Evolutionary conservation across 1,284 basidiomycete species (phyloP), one percentile per base, ranked within the genome.

Genomic region (Pholiota adiposa): DNA sequence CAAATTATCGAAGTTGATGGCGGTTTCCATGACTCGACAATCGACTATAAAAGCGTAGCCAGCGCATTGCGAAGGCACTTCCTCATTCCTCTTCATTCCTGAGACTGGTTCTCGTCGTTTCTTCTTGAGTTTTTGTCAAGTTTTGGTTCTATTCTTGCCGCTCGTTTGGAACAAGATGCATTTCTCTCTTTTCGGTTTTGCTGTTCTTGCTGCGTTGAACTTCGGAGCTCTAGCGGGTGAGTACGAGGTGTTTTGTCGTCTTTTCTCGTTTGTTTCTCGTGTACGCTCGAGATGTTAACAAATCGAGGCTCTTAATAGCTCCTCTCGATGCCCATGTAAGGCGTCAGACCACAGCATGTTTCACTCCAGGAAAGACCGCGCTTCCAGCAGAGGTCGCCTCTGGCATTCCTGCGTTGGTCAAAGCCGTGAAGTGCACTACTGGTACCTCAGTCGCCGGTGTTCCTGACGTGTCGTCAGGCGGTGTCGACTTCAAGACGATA

Each of bases 301-400:
- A 21, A 34, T 41, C 14, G 27, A 21, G 19, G 21, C 12, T 16
- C 46, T 12, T 8, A 5, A 12, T 21, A 62, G 57, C 58, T 11
- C 54, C 57, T 29, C 43, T 57, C 12, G 44, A 52, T 8, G 33
- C 36, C 27, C 25, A 54, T 31, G 34, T 43, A 29, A 53, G 25
- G 12, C 58, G 62, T 27, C 58, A 60, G 51, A 38, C 58, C 18
- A 56, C 46, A 9, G 58, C 62, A 9, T 63, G 62, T 27, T 63
- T 63, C 25, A 16, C 60, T n/a, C n/a, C 51, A 0, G 62, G 62
- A 16, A 57, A 44, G 12, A 55, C 58, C 4, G 59, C 62, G 4
- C 59, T 63, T 16, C 62, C 59, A 5, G 62, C 62, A 14, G 62
- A 63, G 34, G 62, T 63, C 7, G 51, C 62, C 0, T 40, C 34